Evolutionary conservation across 495 filamentous ascomycete genomes (phyloP).

Genomic region (Chaetomidium leptoderma): DNA sequence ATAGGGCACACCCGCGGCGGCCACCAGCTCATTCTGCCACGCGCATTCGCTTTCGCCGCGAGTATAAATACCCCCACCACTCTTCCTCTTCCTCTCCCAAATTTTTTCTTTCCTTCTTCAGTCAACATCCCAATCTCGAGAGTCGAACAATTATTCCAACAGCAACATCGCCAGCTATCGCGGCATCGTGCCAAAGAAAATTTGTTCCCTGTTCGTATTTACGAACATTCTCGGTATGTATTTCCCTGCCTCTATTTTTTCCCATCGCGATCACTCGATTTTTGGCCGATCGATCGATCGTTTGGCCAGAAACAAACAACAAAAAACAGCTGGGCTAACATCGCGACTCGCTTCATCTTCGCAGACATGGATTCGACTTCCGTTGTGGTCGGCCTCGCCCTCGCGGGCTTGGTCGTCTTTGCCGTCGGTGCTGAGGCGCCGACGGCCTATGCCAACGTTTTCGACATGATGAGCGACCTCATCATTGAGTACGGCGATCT

Average conservation of each 20-base stretch:
- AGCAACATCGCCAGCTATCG: neutral
- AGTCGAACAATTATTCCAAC: neutral
- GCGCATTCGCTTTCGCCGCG: neutral
- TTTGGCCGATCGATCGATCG: neutral
- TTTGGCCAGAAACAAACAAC: neutral
- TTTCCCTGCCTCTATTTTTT: neutral
- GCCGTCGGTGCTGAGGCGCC: neutral
- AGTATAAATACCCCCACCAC: neutral
- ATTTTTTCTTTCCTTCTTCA: slow-evolving; percentile 4
- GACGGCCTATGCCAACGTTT: neutral
- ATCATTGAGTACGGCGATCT: neutral
- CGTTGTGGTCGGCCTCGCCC: neutral
- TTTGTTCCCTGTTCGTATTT: neutral
- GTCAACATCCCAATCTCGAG: neutral
- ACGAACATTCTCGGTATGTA: neutral
- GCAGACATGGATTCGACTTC: neutral
- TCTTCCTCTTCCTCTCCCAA: neutral
- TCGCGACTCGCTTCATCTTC: neutral
- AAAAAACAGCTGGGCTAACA: neutral
- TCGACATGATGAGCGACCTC: neutral
- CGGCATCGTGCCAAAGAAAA: neutral
- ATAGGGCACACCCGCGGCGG: neutral
- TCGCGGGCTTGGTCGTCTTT: neutral
- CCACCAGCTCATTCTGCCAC: neutral
- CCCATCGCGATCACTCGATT: neutral